Conservation (phyloP, 108 stramenopile species). For the Stephanodiscus minutulus region DNA sequence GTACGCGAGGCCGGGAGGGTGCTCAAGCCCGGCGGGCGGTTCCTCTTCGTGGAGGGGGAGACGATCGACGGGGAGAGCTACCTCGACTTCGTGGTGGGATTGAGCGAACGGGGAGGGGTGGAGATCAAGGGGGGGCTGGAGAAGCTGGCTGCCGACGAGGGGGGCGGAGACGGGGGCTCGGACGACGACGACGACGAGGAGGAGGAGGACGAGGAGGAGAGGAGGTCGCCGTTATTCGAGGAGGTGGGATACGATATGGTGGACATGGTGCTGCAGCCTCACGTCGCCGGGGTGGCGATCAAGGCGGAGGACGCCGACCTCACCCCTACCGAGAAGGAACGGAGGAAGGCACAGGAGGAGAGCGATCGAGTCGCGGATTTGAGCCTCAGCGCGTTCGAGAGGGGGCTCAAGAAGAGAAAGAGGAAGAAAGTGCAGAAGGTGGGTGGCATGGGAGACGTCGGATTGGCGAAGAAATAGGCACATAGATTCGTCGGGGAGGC, state of each 20-base stretch:
- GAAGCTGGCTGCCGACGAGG: constrained; percentile 27
- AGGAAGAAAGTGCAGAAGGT: constrained; percentile 67
- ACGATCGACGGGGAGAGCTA: constrained; percentile 68
- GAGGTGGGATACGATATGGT: constrained; percentile 81
- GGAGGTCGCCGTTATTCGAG: constrained; percentile 69
- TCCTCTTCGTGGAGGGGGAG: constrained; percentile 83
- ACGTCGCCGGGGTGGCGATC: constrained; percentile 83
- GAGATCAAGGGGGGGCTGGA: constrained; percentile 61
- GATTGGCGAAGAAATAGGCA: not conserved
- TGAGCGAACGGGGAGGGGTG: constrained; percentile 55
- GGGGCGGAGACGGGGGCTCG: constrained; percentile 28
- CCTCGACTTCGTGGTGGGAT: constrained; percentile 63
- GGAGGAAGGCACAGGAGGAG: constrained; percentile 54
- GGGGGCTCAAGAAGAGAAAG: constrained; percentile 74
- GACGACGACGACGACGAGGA: constrained; percentile 33
- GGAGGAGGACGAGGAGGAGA: not conserved
- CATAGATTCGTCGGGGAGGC: too few relatives aligned
- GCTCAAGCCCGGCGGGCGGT: constrained; percentile 82
- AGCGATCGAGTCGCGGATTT: constrained; percentile 75
- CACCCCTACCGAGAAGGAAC: constrained; percentile 51
- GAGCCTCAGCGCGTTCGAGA: constrained; percentile 78
- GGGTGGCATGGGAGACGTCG: not conserved
- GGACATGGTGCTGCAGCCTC: constrained; percentile 77
- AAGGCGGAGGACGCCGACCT: constrained; percentile 76
- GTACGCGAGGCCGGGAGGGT: constrained; percentile 83